Evolutionary conservation across 2,329 filamentous ascomycete genomes (phyloP).

Genomic region (Clonostachys rosea): DNA sequence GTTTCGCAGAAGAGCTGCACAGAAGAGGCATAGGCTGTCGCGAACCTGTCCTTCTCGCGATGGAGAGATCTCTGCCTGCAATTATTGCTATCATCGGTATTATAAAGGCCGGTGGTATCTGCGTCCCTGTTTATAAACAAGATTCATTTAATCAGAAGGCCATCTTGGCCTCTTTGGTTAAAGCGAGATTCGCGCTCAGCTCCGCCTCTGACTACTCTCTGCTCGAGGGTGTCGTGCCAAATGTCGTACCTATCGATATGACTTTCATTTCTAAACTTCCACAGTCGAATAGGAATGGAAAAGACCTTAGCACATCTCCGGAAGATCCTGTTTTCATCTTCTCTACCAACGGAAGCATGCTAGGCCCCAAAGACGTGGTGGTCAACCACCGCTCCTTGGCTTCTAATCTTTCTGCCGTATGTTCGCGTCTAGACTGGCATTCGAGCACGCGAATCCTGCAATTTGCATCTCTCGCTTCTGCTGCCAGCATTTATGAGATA

Average conservation of each 20-base stretch:
- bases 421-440: too few species aligned
- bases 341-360: background rate
- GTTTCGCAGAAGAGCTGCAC: background rate
- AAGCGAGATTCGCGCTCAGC: background rate
- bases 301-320: background rate
- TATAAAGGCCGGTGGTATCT: background rate
- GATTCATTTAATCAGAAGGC: background rate
- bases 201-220: background rate
- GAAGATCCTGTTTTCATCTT: background rate
- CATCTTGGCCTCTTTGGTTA: background rate
- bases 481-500: background rate
- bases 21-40: too few species aligned
- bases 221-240: too few species aligned
- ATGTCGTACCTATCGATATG: too few species aligned
- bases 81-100: background rate
- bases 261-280: too few species aligned
- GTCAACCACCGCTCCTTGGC: background rate
- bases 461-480: background rate
- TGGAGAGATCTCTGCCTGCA: background rate
- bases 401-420: background rate
- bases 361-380: background rate
- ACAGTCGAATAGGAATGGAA: too few species aligned
- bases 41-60: background rate
- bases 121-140: background rate
- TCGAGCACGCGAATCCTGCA: background rate